Evolutionary conservation across 2,329 filamentous ascomycete species (phyloP).

Genomic region (Xylaria polymorpha): DNA sequence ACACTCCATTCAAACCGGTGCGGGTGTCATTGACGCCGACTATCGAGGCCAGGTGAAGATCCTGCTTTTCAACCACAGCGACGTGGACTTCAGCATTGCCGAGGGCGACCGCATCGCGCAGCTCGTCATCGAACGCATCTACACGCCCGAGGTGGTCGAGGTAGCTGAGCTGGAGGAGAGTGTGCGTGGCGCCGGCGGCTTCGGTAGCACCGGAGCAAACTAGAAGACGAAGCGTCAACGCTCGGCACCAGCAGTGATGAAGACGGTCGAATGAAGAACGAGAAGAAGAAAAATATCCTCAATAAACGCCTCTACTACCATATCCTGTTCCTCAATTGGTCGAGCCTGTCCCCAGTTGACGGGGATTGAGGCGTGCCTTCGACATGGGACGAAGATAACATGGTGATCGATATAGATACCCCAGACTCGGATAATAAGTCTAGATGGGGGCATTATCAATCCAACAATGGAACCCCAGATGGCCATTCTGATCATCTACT

Average conservation of each 20-base stretch:
- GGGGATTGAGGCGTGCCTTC: background rate
- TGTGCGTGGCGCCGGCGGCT: slow-evolving; percentile 88
- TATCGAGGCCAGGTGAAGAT: slow-evolving; percentile 96
- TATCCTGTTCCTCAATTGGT: background rate
- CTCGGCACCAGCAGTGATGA: too few species aligned
- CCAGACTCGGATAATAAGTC: background rate
- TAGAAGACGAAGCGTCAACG: slow-evolving; percentile 27
- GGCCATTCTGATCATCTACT: background rate
- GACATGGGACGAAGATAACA: background rate
- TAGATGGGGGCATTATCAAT: background rate
- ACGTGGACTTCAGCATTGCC: slow-evolving; percentile 82
- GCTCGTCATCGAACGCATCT: slow-evolving; percentile 92
- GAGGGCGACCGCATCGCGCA: slow-evolving; percentile 93
- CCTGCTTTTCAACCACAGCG: slow-evolving; percentile 91
- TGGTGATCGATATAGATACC: background rate
- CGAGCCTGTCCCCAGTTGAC: background rate
- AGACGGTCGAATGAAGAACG: background rate
- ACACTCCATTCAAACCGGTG: slow-evolving; percentile 95
- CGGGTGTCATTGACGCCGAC: slow-evolving; percentile 97
- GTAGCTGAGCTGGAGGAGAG: slow-evolving; percentile 90
- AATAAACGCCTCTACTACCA: background rate
- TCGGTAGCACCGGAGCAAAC: slow-evolving; percentile 81
- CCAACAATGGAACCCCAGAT: background rate
- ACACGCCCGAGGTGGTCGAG: slow-evolving; percentile 90
- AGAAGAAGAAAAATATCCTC: background rate